These are phyloP conservation scores for Coprinopsis sp. DNA, from an alignment of 768 basidiomycete species.

Conservation along the genomic window DNA sequence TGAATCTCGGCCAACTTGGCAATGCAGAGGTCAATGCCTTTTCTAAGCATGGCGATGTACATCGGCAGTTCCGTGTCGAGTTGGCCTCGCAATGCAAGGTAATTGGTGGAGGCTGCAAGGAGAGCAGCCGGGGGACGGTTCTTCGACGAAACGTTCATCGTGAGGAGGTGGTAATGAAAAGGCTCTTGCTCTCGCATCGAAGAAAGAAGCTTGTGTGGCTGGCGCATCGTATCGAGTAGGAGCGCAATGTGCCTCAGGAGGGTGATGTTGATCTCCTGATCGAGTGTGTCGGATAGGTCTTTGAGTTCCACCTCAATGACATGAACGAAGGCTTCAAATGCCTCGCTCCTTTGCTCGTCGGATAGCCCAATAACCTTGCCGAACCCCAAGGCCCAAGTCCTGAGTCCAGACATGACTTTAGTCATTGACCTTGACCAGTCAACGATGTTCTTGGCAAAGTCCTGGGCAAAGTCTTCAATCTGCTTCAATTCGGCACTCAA, in stretches of 20 bases:
- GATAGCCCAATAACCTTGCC: slow-evolving; percentile 62
- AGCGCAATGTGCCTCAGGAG: slow-evolving; percentile 56
- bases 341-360: slow-evolving; percentile 45
- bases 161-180: slow-evolving; percentile 64
- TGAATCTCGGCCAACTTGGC: slow-evolving; percentile 53
- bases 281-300: slow-evolving; percentile 48
- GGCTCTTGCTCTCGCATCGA: slow-evolving; percentile 74
- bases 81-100: slow-evolving; percentile 71
- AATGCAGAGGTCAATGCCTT: slow-evolving; percentile 53
- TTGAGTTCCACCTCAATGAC: slow-evolving; percentile 53
- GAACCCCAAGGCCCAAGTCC: slow-evolving; percentile 62
- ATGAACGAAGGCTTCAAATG: slow-evolving; percentile 65
- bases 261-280: slow-evolving; percentile 45
- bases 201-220: slow-evolving; percentile 61
- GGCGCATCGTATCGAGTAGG: slow-evolving; percentile 53
- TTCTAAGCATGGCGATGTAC: slow-evolving; percentile 54
- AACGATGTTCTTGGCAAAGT: slow-evolving; percentile 56
- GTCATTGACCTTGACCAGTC: slow-evolving; percentile 58
- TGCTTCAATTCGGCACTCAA: slow-evolving; percentile 54
- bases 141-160: slow-evolving; percentile 56
- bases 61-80: slow-evolving; percentile 66
- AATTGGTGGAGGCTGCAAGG: slow-evolving; percentile 69
- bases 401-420: slow-evolving; percentile 43
- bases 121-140: slow-evolving; percentile 65
- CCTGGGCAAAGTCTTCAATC: slow-evolving; percentile 53